These are phyloP conservation scores for Nitzschia inconspicua DNA, from an alignment of 108 stramenopile species.

Conservation along the genomic window DNA sequence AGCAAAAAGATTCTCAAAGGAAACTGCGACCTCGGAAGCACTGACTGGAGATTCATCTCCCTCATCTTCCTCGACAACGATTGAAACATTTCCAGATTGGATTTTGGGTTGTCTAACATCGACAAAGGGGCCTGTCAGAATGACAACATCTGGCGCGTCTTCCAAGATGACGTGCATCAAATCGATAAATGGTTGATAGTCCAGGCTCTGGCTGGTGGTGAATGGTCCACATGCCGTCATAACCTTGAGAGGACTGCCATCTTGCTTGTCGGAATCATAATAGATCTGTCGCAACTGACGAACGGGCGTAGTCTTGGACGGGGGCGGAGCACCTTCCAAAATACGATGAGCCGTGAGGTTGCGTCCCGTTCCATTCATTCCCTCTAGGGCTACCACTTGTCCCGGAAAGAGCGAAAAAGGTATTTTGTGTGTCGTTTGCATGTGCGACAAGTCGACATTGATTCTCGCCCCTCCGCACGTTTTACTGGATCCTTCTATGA, in stretches of 20 bases:
- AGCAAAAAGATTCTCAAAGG: constrained; percentile 82
- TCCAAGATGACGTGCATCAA: constrained; percentile 54
- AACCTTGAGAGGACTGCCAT: constrained; percentile 65
- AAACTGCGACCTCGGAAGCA: constrained; percentile 38
- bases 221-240: constrained; percentile 88
- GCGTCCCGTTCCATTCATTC: constrained; percentile 83
- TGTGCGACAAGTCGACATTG: constrained; percentile 60
- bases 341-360: constrained; percentile 74
- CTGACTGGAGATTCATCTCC: no score
- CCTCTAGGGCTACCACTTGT: constrained; percentile 94
- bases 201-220: constrained; percentile 83
- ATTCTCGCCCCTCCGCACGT: constrained; percentile 82
- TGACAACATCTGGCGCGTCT: constrained; percentile 86
- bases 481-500: constrained; percentile 88
- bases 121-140: constrained; percentile 95
- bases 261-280: constrained; percentile 33
- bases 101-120: constrained; percentile 74
- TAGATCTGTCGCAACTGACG: constrained; percentile 50
- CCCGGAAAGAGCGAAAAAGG: constrained; percentile 92
- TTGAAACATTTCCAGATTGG: constrained; percentile 28
- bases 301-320: constrained; percentile 37
- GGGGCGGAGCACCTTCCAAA: constrained; percentile 57
- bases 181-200: constrained; percentile 90
- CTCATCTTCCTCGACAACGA: constrained; percentile 44
- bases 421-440: constrained; percentile 22